phyloP scores from a whole-genome alignment of 208 protist genomes.

The Trypanosoma rangeli region DNA sequence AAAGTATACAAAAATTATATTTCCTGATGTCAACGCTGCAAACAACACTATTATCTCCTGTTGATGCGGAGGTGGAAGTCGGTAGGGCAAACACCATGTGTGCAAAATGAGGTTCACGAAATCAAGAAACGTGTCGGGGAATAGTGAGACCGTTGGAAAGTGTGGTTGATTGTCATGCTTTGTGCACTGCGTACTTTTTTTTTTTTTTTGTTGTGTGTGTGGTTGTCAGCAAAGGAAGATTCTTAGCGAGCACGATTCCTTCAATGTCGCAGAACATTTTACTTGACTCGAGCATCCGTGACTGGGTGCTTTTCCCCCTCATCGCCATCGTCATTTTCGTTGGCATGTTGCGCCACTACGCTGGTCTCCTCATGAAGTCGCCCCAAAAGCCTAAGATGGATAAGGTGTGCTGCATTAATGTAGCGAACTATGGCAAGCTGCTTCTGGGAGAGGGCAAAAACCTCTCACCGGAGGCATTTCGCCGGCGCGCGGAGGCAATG shows the following conservation, averaged over 20 bases:
- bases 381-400: conserved; percentile 45
- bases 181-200: conserved; percentile 1
- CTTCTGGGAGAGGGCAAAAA: conserved; percentile 53
- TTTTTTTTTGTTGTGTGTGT: conserved; percentile 22
- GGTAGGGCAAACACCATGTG: background rate
- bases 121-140: too few relatives aligned
- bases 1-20: conserved; percentile 68
- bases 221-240: background rate
- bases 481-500: conserved; percentile 56
- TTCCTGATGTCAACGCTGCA: conserved; percentile 39
- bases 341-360: conserved; percentile 91
- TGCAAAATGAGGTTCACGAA: too few relatives aligned
- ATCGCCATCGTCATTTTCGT: conserved; percentile 93
- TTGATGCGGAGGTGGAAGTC: background rate
- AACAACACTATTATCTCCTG: background rate
- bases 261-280: conserved; percentile 81
- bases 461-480: conserved; percentile 63
- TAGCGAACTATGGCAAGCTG: conserved; percentile 60
- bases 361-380: conserved; percentile 56
- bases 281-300: conserved; percentile 92
- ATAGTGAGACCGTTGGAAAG: too few relatives aligned
- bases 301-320: conserved; percentile 96
- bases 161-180: too few relatives aligned
- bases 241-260: background rate
- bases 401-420: conserved; percentile 68